Base-by-base conservation (phyloP, 768 basidiomycete genomes). In the Boletus subcaerulescens region DNA sequence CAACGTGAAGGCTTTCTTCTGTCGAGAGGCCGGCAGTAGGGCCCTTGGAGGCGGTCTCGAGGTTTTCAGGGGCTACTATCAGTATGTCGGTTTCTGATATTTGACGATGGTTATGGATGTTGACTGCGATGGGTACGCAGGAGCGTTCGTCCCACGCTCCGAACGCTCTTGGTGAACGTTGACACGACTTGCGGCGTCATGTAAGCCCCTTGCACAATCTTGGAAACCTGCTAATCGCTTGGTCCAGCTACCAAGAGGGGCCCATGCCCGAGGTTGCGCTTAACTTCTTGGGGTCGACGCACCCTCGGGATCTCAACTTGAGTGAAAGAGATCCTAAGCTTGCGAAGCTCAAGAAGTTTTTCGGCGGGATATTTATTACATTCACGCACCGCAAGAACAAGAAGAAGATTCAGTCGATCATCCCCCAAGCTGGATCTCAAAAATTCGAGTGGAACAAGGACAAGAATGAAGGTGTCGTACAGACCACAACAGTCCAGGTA, bases 21-120 rank as follows among this genome's bases (percentile, higher is more conserved):
- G 69, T 46, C 57, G 58, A 20, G 65, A 68, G 18, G 69, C 71
- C 18, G 66, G 74, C 11, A 64, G 53, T 15, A 59, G 45, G 41
- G 0, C 2, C 8, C 60, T 72, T 1, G 71, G 67, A 15, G 67
- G 69, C 2, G 69, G 69, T 3, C 59, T 83, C 0, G 77, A 80
- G 38, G 53, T 83, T 0, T 76, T 78, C 68, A 68, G 75, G 9
- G 82, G 82, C 0, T 80, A 72, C 41, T 82, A 76, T 52, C 80
- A 81, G 82, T 82, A 51, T 29, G 76, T 61, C 26, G n/a, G 6
- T 18, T 35, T 44, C 40, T 31, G 24, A 44, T 31, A 18, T 20
- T 40, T 29, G 11, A 22, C 36, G 39, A 36, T n/a, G 39, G 26
- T 4, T 32, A 12, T 36, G 11, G 29, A 1, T 45, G 43, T 29